A percentile compares a stretch with the other conserved stretches of the same genome.
Conservation (phyloP, 2,329 filamentous ascomycete species). For the Paradendryphiella salina region DNA sequence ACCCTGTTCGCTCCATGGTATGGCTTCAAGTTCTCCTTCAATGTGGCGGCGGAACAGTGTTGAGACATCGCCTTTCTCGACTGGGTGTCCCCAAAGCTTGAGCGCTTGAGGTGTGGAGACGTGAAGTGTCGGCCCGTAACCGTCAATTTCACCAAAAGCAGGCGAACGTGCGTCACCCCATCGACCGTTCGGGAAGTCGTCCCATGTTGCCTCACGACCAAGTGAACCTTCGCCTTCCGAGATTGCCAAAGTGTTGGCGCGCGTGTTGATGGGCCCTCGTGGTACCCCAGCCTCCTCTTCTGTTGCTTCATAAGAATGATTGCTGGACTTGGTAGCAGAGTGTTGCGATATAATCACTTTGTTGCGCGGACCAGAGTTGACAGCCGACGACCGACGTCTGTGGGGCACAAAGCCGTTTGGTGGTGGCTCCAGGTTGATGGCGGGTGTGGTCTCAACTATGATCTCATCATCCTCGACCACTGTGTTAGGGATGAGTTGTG, state of each 20-base stretch:
- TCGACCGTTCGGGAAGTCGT: constrained; percentile 94
- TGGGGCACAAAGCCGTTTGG: constrained; percentile 31
- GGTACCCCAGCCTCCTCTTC: constrained; percentile 79
- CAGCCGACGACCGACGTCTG: constrained; percentile 70
- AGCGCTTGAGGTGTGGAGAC: constrained; percentile 84
- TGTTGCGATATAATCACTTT: constrained; percentile 76
- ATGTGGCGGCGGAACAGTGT: constrained; percentile 80
- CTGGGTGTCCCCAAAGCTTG: constrained; percentile 81
- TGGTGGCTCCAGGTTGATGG: constrained; percentile 37
- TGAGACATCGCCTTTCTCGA: constrained; percentile 70
- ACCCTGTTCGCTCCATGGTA: constrained; percentile 93
- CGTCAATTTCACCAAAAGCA: constrained; percentile 94
- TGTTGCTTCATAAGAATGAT: constrained; percentile 63
- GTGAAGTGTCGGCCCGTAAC: constrained; percentile 95
- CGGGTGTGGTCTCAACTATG: constrained; percentile 54
- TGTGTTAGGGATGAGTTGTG: constrained; percentile 72
- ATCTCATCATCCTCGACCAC: constrained; percentile 49
- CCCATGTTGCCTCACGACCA: constrained; percentile 95
- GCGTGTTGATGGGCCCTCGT: constrained; percentile 69
- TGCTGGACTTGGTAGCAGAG: constrained; percentile 58
- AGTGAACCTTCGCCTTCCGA: constrained; percentile 90
- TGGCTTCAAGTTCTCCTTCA: constrained; percentile 73
- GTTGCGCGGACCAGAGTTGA: constrained; percentile 85
- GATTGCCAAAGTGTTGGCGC: constrained; percentile 85
- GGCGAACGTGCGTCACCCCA: constrained; percentile 87